These are phyloP conservation scores for Aspergillus baeticus DNA, from an alignment of 495 filamentous ascomycete genomes.

Conservation along the genomic window DNA sequence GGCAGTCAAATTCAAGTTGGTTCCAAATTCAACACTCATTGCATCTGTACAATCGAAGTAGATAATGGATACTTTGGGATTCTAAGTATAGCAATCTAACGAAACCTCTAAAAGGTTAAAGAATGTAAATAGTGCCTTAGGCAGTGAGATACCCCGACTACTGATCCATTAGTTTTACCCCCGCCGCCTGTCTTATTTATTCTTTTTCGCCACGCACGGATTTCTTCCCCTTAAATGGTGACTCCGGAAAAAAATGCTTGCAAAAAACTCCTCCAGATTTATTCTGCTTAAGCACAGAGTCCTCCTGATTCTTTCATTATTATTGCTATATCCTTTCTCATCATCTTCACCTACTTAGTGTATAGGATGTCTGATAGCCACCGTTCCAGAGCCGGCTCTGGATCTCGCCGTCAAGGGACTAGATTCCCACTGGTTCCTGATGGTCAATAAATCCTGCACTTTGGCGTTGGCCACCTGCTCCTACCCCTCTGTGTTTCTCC, in stretches of 20 bases:
- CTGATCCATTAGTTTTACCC: not conserved
- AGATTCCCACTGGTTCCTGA: not conserved
- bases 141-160: not conserved
- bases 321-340: not conserved
- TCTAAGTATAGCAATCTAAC: too few relatives aligned
- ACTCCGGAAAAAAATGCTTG: not conserved
- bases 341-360: not conserved
- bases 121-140: too few relatives aligned
- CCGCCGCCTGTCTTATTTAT: not conserved
- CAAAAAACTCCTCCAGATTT: not conserved
- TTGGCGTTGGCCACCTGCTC: not conserved
- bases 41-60: too few relatives aligned
- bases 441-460: not conserved
- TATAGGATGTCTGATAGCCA: not conserved
- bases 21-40: too few relatives aligned
- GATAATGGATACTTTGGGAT: too few relatives aligned
- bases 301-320: not conserved
- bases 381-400: not conserved
- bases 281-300: not conserved
- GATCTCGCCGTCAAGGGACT: not conserved
- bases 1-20: too few relatives aligned
- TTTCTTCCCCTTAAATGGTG: constrained; percentile 6
- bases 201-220: constrained; percentile 15
- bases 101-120: too few relatives aligned
- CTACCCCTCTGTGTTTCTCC: constrained; percentile 19